Evolutionary conservation across 768 basidiomycete species (phyloP).

Genomic region (Rhizopogon vinicolor): DNA sequence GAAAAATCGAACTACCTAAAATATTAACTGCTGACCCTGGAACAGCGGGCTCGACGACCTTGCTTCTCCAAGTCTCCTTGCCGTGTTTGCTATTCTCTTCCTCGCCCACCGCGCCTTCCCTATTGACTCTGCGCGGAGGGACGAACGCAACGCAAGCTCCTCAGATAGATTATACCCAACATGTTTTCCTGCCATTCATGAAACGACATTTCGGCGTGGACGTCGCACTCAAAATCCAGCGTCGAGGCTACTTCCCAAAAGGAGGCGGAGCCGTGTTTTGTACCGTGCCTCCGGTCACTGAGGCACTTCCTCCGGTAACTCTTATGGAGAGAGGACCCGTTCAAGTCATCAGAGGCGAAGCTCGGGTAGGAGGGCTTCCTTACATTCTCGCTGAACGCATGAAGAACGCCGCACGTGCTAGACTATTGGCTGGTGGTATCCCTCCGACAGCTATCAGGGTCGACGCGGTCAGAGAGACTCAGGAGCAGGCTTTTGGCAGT

Average conservation of each 20-base stretch:
- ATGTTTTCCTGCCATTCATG: conserved; percentile 68
- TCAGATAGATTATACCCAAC: conserved; percentile 68
- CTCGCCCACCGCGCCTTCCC: conserved; percentile 30
- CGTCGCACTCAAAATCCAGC: conserved; percentile 42
- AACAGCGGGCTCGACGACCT: conserved; percentile 69
- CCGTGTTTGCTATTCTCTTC: conserved; percentile 61
- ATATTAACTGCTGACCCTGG: conserved; percentile 41
- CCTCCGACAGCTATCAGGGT: conserved; percentile 25
- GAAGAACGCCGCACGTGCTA: conserved; percentile 45
- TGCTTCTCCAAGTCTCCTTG: conserved; percentile 68
- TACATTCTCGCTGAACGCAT: conserved; percentile 49
- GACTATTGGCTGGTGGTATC: conserved; percentile 38
- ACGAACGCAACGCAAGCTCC: conserved; percentile 71
- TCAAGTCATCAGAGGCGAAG: conserved; percentile 45
- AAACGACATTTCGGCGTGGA: conserved; percentile 45
- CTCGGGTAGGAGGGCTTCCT: conserved; percentile 69
- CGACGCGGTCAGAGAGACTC: conserved; percentile 41
- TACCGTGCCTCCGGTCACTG: conserved; percentile 26
- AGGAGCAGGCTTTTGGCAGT: conserved; percentile 44
- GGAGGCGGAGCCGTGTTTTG: conserved; percentile 64
- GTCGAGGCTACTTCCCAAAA: conserved; percentile 68
- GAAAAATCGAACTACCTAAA: conserved; percentile 33
- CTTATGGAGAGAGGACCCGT: conserved; percentile 57
- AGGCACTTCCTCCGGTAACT: conserved; percentile 41
- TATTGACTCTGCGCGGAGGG: conserved; percentile 58